Conservation (phyloP, 805 yeast species). For the Kluyveromyces nonfermentans region DNA sequence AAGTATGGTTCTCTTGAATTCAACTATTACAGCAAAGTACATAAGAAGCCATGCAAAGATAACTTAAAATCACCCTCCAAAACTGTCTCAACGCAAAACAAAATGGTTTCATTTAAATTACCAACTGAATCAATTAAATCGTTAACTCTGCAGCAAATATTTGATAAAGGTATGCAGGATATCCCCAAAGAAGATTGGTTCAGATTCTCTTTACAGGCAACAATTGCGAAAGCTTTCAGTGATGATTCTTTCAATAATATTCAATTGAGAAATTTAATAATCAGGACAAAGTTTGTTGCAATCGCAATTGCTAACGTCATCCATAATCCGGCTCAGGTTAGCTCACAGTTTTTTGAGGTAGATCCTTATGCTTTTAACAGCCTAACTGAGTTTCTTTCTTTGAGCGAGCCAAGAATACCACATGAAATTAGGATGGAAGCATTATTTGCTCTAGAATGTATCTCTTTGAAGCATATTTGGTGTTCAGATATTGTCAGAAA, state of each 20-base stretch:
- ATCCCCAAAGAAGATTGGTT: slow-evolving; percentile 58
- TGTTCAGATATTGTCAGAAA: slow-evolving; percentile 69
- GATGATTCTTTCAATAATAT: slow-evolving; percentile 44
- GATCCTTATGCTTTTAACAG: slow-evolving; percentile 64
- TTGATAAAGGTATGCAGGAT: slow-evolving; percentile 45
- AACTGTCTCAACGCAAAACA: slow-evolving; percentile 27
- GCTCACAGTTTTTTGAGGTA: slow-evolving; percentile 57
- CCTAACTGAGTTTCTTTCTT: slow-evolving; percentile 62
- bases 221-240: slow-evolving; percentile 66
- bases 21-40: slow-evolving; percentile 38
- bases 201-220: slow-evolving; percentile 51
- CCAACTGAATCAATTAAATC: slow-evolving; percentile 49
- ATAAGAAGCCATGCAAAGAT: slow-evolving; percentile 9
- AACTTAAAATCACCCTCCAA: slow-evolving; percentile 4
- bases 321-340: slow-evolving; percentile 47
- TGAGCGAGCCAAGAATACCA: slow-evolving; percentile 47
- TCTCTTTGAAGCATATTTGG: slow-evolving; percentile 58
- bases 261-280: slow-evolving; percentile 46
- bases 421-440: slow-evolving; percentile 49
- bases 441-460: slow-evolving; percentile 55
- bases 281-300: slow-evolving; percentile 57
- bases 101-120: slow-evolving; percentile 39
- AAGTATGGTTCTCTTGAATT: slow-evolving; percentile 49
- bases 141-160: slow-evolving; percentile 49
- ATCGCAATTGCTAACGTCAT: slow-evolving; percentile 54